Percentiles rank a stretch among this genome's conserved stretches.
These are phyloP conservation scores for Nannizzia gypsea DNA, from an alignment of 2,329 filamentous ascomycete genomes.

Conservation along the genomic window DNA sequence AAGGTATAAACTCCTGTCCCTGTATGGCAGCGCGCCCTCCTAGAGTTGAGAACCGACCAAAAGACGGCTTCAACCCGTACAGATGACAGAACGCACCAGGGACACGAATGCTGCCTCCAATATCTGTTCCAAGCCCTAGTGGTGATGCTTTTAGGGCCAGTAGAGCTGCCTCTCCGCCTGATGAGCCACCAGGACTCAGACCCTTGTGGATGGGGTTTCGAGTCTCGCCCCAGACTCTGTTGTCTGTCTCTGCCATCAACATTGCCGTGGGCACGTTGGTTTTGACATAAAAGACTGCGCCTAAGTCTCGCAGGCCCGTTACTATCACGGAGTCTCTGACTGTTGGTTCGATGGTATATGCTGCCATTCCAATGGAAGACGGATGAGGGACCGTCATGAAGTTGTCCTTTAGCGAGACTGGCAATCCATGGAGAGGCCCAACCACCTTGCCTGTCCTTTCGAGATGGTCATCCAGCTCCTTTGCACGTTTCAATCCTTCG, in stretches of 20 bases:
- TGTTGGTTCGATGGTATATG: conserved; percentile 15
- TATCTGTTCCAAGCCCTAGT: conserved; percentile 31
- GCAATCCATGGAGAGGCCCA: conserved; percentile 33
- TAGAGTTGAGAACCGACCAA: conserved; percentile 28
- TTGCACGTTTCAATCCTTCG: conserved; percentile 26
- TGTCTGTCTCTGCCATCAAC: conserved; percentile 36
- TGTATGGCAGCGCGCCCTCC: conserved; percentile 27
- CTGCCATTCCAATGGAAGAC: conserved; percentile 15
- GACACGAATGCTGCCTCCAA: conserved; percentile 31
- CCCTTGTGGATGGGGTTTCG: conserved; percentile 27
- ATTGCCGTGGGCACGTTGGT: conserved; percentile 30
- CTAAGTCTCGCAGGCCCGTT: conserved; percentile 28
- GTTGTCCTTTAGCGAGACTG: conserved; percentile 33
- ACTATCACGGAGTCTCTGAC: conserved; percentile 24
- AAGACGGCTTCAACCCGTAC: conserved; percentile 31
- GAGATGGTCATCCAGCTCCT: conserved; percentile 23
- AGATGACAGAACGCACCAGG: conserved; percentile 28
- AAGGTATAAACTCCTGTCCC: conserved; percentile 30
- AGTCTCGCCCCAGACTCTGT: conserved; percentile 33
- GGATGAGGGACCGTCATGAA: conserved; percentile 23
- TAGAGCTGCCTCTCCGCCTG: conserved; percentile 27
- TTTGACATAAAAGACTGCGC: conserved; percentile 34
- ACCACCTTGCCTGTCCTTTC: conserved; percentile 32
- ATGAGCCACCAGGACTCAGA: conserved; percentile 26
- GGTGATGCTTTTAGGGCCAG: conserved; percentile 23